Base-by-base conservation (phyloP, 331 rosid genomes). In the Saraca asoca region DNA sequence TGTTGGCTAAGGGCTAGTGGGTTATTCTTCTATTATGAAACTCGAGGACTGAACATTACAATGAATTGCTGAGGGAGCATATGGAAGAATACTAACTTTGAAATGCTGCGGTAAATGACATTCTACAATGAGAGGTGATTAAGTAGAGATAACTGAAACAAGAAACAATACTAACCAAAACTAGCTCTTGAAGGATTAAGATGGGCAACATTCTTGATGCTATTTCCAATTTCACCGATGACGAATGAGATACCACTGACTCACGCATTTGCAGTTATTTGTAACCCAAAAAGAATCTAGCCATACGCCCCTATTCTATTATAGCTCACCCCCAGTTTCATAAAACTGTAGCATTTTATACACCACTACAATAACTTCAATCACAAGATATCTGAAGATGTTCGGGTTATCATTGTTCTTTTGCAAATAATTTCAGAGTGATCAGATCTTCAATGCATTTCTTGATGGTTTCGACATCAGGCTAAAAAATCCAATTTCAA, bases 361-460 rank as follows among this genome's bases (percentile, higher is more conserved):
- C 66, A 55, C 18, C 5, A 35, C 14, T 13, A 43, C 13, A 11
- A 55, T n/a, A n/a, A 58, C 56, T 54, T 43, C 39, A 34, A 69
- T 79, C 79, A 91, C 96, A 66, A 91, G 73, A 80, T 91, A 88
- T 79, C 35, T 81, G 61, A 75, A 83, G 48, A 57, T 68, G 72
- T 85, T 83, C 0, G 85, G 80, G 60, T 80, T 86, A 0, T 86
- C 92, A 69, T 83, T 75, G 81, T 88, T 96, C 70, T 96, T 78
- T 79, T 91, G 92, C 49, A 91, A 71, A 68, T 83, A 91, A 70
- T 91, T 92, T 7, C 90, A n/a, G 85, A 12, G 79, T 79, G 73
- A 91, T 88, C n/a, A 91, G 91, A 60, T 87, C 90, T 75, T 91
- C 97, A 1, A 91, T 87, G 7, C 97, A 82, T 80, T 85, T 91